Percentiles rank a stretch among this genome's conserved stretches.
phyloP scores from a whole-genome alignment of 139 green algal species.

The Coelastrella sp. region DNA sequence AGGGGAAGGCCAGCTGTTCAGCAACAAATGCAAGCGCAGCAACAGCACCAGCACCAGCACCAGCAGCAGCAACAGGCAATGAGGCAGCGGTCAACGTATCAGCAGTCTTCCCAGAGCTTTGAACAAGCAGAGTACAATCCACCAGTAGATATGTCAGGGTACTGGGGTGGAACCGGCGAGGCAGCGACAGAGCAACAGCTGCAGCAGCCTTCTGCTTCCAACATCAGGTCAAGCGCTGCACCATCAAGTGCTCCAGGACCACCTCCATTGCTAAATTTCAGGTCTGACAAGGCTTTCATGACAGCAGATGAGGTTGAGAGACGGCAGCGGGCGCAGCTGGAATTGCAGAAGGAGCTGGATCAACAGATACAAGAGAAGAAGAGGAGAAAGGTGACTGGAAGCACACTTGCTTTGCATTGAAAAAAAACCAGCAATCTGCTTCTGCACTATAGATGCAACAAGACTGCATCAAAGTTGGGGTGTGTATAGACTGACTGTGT shows the following conservation, averaged over 20 bases:
- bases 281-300: slow-evolving; percentile 53
- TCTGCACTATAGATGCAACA: no score
- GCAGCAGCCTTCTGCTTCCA: neutral
- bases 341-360: slow-evolving; percentile 45
- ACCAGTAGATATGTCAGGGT: neutral
- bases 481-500: no score
- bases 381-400: slow-evolving; percentile 28
- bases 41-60: no score
- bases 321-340: slow-evolving; percentile 3
- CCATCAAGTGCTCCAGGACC: neutral
- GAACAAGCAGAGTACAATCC: neutral
- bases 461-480: no score
- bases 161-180: neutral
- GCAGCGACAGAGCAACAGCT: slow-evolving; percentile 5
- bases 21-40: neutral
- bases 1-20: no score
- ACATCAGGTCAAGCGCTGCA: neutral
- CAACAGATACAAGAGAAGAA: slow-evolving; percentile 51
- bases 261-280: slow-evolving; percentile 18
- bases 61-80: no score
- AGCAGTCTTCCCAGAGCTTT: slow-evolving; percentile 16
- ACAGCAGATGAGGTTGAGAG: slow-evolving; percentile 47
- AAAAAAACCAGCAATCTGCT: no score
- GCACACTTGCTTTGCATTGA: neutral
- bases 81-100: no score